Conservation (phyloP, 2,329 filamentous ascomycete species). For the Alternaria longipes region DNA sequence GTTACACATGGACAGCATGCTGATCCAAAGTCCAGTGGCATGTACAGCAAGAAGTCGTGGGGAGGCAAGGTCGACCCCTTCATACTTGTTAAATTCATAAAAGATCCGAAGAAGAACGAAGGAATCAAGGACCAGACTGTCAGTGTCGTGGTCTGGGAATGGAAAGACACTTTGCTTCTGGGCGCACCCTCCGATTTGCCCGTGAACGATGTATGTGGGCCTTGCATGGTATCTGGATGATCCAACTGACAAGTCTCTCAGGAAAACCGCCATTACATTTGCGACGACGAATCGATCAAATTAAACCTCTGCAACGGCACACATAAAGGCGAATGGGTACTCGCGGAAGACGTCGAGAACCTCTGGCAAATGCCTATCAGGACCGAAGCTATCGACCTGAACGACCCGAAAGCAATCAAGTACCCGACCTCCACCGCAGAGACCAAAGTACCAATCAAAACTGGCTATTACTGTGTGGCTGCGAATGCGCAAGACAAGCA, state of each 20-base stretch:
- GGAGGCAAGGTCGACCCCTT: slow-evolving; percentile 88
- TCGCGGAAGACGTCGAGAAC: slow-evolving; percentile 77
- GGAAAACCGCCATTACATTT: slow-evolving; percentile 73
- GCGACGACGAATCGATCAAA: slow-evolving; percentile 75
- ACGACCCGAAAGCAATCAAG: slow-evolving; percentile 75
- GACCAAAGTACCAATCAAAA: slow-evolving; percentile 63
- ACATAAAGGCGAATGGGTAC: slow-evolving; percentile 85
- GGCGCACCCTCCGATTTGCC: slow-evolving; percentile 64
- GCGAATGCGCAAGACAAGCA: slow-evolving; percentile 74
- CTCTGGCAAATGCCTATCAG: slow-evolving; percentile 76
- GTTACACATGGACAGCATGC: not conserved
- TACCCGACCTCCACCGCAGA: slow-evolving; percentile 72
- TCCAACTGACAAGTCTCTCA: slow-evolving; percentile 29
- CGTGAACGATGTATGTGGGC: slow-evolving; percentile 37
- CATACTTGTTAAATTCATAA: slow-evolving; percentile 82
- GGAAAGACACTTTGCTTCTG: slow-evolving; percentile 82
- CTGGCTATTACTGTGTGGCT: slow-evolving; percentile 94
- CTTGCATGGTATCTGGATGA: not conserved
- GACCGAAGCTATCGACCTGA: slow-evolving; percentile 83
- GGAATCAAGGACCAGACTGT: slow-evolving; percentile 76
- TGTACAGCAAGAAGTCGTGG: slow-evolving; percentile 93
- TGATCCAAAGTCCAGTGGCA: slow-evolving; percentile 58
- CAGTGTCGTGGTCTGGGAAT: slow-evolving; percentile 92
- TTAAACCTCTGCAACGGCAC: slow-evolving; percentile 76
- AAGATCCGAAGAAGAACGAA: slow-evolving; percentile 60